Conservation (phyloP, 1,284 basidiomycete genomes). For the Schizophyllum amplum region DNA sequence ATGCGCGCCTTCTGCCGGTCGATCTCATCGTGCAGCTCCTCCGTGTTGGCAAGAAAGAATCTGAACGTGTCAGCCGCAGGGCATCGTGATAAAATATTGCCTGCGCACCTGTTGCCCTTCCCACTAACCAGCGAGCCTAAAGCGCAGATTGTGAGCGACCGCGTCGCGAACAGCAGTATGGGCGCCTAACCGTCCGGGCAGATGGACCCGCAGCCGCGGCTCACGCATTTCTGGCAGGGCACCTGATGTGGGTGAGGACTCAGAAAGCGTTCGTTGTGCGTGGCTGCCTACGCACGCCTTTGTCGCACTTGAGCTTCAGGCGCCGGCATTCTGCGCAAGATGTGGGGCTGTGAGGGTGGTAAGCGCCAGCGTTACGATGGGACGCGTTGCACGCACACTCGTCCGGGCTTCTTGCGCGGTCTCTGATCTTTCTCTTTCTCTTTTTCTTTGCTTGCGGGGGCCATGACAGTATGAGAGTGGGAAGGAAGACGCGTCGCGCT, state of each 20-base stretch:
- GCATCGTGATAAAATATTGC: not conserved
- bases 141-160: constrained; percentile 2
- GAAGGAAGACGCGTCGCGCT: not conserved
- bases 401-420: constrained; percentile 13
- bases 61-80: constrained; percentile 19
- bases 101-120: constrained; percentile 39
- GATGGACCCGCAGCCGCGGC: constrained; percentile 58
- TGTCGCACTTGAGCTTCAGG: constrained; percentile 66
- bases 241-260: constrained; percentile 29
- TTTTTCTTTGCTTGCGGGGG: not conserved
- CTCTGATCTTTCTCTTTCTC: constrained; percentile 10
- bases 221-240: constrained; percentile 64
- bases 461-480: not conserved
- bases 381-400: constrained; percentile 9
- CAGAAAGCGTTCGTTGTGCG: constrained; percentile 1
- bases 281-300: constrained; percentile 35
- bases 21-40: constrained; percentile 58
- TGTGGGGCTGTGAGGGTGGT: constrained; percentile 31
- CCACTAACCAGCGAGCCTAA: constrained; percentile 50
- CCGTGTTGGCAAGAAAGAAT: constrained; percentile 54
- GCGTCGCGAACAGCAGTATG: not conserved
- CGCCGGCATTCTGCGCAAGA: constrained; percentile 69
- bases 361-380: not conserved
- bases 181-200: constrained; percentile 53
- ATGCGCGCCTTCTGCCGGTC: constrained; percentile 46